A percentile compares a stretch with the other conserved stretches of the same genome.
phyloP scores from a whole-genome alignment of 176 grass and related monocot genomes.

The bread wheat (Triticum aestivum) region IWGSC_CS_RefSeq_v2.1 NC_057802.1:11535714-11536213 shows the following conservation, averaged over 20 bases:
- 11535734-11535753: slow-evolving; percentile 57
- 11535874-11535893: slow-evolving; percentile 55
- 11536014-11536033: slow-evolving; percentile 26
- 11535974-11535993: slow-evolving; percentile 66
- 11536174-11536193: slow-evolving; percentile 61
- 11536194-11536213: slow-evolving; percentile 80
- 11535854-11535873: slow-evolving; percentile 31
- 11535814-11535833: slow-evolving; percentile 45
- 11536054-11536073: slow-evolving; percentile 45
- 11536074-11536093: slow-evolving; percentile 35
- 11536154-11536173: slow-evolving; percentile 48
- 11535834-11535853: slow-evolving; percentile 43
- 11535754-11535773: slow-evolving; percentile 77
- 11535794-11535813: neutral
- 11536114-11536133: slow-evolving; percentile 61
- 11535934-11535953: slow-evolving; percentile 39
- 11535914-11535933: slow-evolving; percentile 41
- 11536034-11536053: slow-evolving; percentile 28
- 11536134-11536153: slow-evolving; percentile 70
- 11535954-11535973: slow-evolving; percentile 42
- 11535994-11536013: slow-evolving; percentile 38
- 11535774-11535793: slow-evolving; percentile 37
- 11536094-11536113: slow-evolving; percentile 53
- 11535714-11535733: slow-evolving; percentile 68
- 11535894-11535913: slow-evolving; percentile 67